Evolutionary conservation across 768 basidiomycete species (phyloP), one percentile per base, ranked within the genome.

Genomic region (Termitomyces sp.): DNA sequence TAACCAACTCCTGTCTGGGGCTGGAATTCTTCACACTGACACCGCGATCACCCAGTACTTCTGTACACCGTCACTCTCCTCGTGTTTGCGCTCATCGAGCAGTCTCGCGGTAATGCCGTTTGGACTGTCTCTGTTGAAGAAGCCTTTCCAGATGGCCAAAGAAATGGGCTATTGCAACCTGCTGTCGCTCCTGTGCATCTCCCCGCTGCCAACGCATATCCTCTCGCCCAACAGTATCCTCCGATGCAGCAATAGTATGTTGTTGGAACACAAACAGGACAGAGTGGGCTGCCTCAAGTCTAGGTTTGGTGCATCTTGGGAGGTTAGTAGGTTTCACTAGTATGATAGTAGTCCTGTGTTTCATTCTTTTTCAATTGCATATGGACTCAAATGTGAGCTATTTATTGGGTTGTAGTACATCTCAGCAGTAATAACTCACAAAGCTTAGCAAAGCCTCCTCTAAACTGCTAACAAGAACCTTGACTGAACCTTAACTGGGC

Each of bases 41-140:
- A 43, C 11, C n/a, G 10, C 30, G 3, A 30, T 52, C n/a, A 17
- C 11, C n/a, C 19, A 63, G 62, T 63, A 12, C 39, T 62, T 32
- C 9, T 58, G 0, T 64, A 62, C 25, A 60, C 59, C 17, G 23
- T 47, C 51, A 59, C 53, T 10, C 56, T 64, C 30, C 34, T 64
- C 1, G 16, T 52, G 11, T 58, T 50, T 35, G 25, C 61, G 2
- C 19, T 64, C 0, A 49, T 58, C 2, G 51, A 28, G 10, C 53
- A 64, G 32, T 56, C 40, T 48, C 61, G 55, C 19, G 63, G 63
- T 37, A 54, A 58, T 17, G 17, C 19, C 8, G 61, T 60, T 17
- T 63, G 61, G 61, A 54, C 17, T 4, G 39, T 14, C 10, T 55
- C 53, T 17, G 61, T 58, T 5, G 42, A 35, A 8, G 59, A 54